Evolutionary conservation across 352 stramenopile species (phyloP), one percentile per base, ranked within the genome.

Genomic region (Blastocystis sp.): DNA sequence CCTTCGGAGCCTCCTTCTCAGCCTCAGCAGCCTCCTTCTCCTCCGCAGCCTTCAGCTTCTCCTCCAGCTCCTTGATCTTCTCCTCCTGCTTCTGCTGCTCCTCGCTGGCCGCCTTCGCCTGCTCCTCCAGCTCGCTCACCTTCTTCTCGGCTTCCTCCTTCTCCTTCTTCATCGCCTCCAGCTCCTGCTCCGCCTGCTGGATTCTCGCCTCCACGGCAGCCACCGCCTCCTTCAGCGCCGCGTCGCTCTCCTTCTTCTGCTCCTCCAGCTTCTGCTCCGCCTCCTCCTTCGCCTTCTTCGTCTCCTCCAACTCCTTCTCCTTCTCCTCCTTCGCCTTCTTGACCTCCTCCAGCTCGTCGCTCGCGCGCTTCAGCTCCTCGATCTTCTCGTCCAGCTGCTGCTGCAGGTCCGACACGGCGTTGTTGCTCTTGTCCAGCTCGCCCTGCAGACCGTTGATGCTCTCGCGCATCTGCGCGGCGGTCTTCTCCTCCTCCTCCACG

Each of bases 121-220:
- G 17, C 40, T 57, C 48, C 34, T 69, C 40, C 10, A 59, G 28
- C 28, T 42, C 74, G n/a, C 9, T 11, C 74, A 84, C 2, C 28
- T 84, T 40, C 38, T 57, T 69, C 11, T 84, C 74, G n/a, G 65
- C 66, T n/a, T 69, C 3, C 3, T 62, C 48, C 54, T 84, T 84
- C n/a, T 84, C 74, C 74, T 59, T 3, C 74, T 84, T 54, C 60
- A 57, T 57, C 57, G 19, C 69, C 21, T 52, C 52, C 24, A 84
- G 45, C 61, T 84, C 57, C 42, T 84, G 54, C 42, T 84, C n/a
- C 74, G 68, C 61, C 74, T 69, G 54, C 34, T 69, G 34, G 34
- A 84, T 77, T 11, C 28, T 48, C 45, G 19, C 66, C 40, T 84
- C 52, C 38, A 40, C 71, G 21, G 19, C 24, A 4, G 3, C 3